phyloP scores from a whole-genome alignment of 1,284 basidiomycete genomes.

The Stereum hirsutum region DNA sequence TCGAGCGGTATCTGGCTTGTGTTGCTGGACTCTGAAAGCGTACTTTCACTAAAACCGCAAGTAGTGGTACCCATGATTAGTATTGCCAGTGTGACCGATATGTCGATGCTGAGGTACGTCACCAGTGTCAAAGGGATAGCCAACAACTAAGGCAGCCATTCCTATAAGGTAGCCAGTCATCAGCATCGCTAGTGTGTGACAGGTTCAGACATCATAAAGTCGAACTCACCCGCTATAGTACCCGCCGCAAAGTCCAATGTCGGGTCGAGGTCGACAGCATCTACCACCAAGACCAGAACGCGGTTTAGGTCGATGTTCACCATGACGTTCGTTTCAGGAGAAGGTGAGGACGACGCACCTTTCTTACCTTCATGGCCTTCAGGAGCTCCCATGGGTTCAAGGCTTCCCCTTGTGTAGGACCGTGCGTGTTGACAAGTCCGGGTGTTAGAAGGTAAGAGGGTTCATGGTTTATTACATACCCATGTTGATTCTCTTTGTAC shows the following conservation, averaged over 20 bases:
- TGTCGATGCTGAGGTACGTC: conserved; percentile 10
- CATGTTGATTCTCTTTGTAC: too few relatives aligned
- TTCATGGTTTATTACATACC: too few relatives aligned
- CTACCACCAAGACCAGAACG: neutral
- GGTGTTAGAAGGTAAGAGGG: too few relatives aligned
- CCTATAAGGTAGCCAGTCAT: conserved; percentile 30
- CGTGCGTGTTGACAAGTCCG: too few relatives aligned
- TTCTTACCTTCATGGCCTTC: too few relatives aligned
- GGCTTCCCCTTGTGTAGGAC: too few relatives aligned
- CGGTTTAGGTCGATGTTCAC: neutral
- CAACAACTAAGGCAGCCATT: conserved; percentile 52
- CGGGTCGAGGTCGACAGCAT: conserved; percentile 30
- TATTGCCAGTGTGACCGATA: neutral
- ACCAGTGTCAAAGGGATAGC: conserved; percentile 73
- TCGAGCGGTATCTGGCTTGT: conserved; percentile 47
- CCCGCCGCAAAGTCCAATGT: conserved; percentile 65
- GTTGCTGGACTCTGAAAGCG: conserved; percentile 60
- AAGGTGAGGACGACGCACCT: too few relatives aligned
- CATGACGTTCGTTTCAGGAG: too few relatives aligned
- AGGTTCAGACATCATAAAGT: neutral
- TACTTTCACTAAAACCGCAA: conserved; percentile 53
- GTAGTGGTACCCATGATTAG: conserved; percentile 1
- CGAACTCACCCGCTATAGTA: conserved; percentile 50
- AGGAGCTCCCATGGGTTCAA: too few relatives aligned
- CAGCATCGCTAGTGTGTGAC: conserved; percentile 1